These are phyloP conservation scores for Aspergillus ellipticus DNA, from an alignment of 495 filamentous ascomycete species.

Conservation along the genomic window DNA sequence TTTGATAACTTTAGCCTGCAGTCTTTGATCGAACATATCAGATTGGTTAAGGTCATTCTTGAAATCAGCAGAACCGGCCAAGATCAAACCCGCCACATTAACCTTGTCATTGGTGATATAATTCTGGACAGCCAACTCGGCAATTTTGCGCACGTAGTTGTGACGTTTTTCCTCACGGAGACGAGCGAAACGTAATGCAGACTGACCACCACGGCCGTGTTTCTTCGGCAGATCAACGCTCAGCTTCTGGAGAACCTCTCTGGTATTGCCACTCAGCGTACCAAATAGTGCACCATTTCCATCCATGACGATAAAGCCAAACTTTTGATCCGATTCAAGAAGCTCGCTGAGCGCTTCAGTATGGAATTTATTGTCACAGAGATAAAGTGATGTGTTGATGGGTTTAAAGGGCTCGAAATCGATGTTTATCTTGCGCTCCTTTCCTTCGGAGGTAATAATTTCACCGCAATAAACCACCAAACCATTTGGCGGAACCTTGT, in stretches of 20 bases:
- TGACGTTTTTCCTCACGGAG: slow-evolving; percentile 99
- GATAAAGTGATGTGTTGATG: slow-evolving; percentile 97
- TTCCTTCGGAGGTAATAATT: slow-evolving; percentile 98
- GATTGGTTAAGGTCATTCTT: slow-evolving; percentile 98
- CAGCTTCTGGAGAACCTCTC: slow-evolving; percentile 97
- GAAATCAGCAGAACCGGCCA: slow-evolving; percentile 97
- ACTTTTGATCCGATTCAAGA: slow-evolving; percentile 96
- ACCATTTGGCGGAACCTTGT: slow-evolving; percentile 95
- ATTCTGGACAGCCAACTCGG: slow-evolving; percentile 95
- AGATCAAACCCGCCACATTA: slow-evolving; percentile 90
- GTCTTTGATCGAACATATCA: slow-evolving; percentile 90
- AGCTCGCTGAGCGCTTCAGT: slow-evolving; percentile 95
- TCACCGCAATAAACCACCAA: slow-evolving; percentile 99
- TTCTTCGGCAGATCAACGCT: slow-evolving; percentile 97
- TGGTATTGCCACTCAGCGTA: slow-evolving; percentile 92
- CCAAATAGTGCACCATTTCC: slow-evolving; percentile 97
- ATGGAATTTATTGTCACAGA: slow-evolving; percentile 99
- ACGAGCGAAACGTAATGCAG: slow-evolving; percentile 97
- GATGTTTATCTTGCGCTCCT: slow-evolving; percentile 98
- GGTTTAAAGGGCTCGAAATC: slow-evolving; percentile 99
- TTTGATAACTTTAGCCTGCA: slow-evolving; percentile 95
- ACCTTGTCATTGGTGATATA: slow-evolving; percentile 98
- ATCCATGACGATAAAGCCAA: slow-evolving; percentile 99
- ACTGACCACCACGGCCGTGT: slow-evolving; percentile 99
- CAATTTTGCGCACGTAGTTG: slow-evolving; percentile 99